Conservation (phyloP, 345 rosid species). For the Durio zibethinus region DNA sequence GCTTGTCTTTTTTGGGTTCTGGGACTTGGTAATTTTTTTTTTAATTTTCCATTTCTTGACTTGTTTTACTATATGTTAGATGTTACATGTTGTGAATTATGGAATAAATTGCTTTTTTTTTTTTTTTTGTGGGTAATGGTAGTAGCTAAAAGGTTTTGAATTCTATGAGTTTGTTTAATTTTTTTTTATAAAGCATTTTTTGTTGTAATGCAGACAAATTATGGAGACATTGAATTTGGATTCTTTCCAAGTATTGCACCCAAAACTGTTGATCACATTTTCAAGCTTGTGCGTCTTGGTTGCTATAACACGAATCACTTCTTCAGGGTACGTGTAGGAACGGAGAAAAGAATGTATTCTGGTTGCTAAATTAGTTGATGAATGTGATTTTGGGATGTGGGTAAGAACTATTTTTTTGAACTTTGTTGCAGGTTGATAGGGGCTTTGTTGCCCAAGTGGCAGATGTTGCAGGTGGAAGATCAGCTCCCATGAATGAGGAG, state of each 20-base stretch:
- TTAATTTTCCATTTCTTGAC: not conserved
- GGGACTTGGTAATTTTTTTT: not conserved
- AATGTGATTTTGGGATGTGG: not conserved
- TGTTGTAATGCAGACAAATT: slow-evolving; percentile 52
- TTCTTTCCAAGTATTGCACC: slow-evolving; percentile 91
- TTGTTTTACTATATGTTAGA: not conserved
- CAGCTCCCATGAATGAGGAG: slow-evolving; percentile 84
- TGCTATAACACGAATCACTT: slow-evolving; percentile 87
- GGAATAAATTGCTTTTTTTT: not conserved
- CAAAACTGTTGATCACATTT: slow-evolving; percentile 81
- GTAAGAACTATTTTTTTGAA: not conserved
- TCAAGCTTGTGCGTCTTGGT: slow-evolving; percentile 87
- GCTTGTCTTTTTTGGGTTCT: not conserved
- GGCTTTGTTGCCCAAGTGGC: slow-evolving; percentile 99
- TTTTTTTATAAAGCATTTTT: slow-evolving; percentile 1
- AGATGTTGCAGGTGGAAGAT: slow-evolving; percentile 71
- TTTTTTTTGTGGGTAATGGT: not conserved
- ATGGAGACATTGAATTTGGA: slow-evolving; percentile 90
- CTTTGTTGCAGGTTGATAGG: slow-evolving; percentile 65
- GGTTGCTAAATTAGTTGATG: not conserved
- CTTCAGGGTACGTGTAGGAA: slow-evolving; percentile 61
- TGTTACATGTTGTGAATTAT: not conserved
- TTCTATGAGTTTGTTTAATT: not conserved
- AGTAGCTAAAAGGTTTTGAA: not conserved
- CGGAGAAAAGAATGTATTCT: not conserved